These are phyloP conservation scores for Pachyrhizus erosus DNA, from an alignment of 306 rosid genomes.

Conservation along the genomic window DNA sequence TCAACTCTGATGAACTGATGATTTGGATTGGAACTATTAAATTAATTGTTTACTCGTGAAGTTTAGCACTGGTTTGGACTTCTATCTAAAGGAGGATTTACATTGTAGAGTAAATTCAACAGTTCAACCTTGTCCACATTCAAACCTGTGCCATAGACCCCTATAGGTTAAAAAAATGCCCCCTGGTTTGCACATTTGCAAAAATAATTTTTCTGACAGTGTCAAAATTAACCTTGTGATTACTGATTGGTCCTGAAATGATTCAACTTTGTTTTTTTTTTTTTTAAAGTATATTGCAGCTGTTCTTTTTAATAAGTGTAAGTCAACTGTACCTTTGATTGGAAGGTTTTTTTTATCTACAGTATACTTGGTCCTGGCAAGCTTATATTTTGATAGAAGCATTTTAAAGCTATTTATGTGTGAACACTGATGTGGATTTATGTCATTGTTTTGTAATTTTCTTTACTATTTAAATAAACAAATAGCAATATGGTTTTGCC, in stretches of 20 bases:
- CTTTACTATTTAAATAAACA: constrained; percentile 8
- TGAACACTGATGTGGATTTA: neutral
- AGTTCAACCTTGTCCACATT: neutral
- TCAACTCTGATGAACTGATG: no score
- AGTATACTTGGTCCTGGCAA: constrained; percentile 8
- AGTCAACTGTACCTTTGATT: neutral
- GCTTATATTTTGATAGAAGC: constrained; percentile 4
- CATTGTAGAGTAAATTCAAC: neutral
- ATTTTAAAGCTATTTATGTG: neutral
- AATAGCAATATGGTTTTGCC: neutral
- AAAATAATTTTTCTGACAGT: no score
- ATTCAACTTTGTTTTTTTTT: neutral
- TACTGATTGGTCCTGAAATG: neutral
- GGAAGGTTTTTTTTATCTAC: neutral
- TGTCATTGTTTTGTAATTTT: neutral
- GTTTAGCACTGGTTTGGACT: neutral
- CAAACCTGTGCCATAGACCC: neutral
- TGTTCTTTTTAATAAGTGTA: neutral
- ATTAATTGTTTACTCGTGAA: neutral
- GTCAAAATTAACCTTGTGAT: neutral
- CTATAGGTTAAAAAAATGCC: neutral
- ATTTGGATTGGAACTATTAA: neutral
- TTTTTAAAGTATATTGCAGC: neutral
- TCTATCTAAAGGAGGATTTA: neutral
- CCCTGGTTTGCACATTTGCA: no score